phyloP scores from a whole-genome alignment of 78 protist genomes.

The Isochrysis galbana region DNA sequence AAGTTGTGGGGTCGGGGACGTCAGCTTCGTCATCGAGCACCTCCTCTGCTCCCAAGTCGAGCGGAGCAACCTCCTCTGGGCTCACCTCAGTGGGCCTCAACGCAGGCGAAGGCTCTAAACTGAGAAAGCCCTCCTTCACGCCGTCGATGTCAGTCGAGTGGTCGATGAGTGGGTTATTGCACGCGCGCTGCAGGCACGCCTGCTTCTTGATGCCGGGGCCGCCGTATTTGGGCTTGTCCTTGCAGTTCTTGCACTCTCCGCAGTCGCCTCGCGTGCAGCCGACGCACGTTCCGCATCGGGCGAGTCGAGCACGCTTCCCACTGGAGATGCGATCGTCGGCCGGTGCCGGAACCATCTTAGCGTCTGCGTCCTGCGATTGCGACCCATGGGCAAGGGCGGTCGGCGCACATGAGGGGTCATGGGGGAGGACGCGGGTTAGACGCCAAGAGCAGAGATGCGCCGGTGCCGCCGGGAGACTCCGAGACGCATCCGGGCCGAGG shows the following conservation, averaged over 20 bases:
- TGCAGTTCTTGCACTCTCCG: constrained; percentile 28
- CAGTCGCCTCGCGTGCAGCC: constrained; percentile 2
- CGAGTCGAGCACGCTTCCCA: background rate
- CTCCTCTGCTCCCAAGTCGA: background rate
- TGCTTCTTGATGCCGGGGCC: constrained; percentile 1
- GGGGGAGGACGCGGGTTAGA: background rate
- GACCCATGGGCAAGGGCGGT: background rate
- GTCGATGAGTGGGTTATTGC: background rate
- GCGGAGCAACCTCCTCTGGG: background rate
- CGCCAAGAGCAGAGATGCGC: background rate
- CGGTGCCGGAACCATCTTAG: too few relatives aligned
- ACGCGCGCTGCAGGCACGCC: background rate
- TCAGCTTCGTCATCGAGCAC: background rate
- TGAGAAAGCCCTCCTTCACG: background rate
- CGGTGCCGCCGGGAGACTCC: background rate
- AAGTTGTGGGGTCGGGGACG: background rate
- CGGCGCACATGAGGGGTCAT: background rate
- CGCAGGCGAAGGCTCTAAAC: background rate
- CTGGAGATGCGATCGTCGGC: background rate
- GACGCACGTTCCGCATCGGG: background rate
- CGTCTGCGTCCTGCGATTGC: background rate
- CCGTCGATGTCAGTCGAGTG: background rate
- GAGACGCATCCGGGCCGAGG: background rate
- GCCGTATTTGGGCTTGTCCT: constrained; percentile 7
- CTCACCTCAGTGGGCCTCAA: background rate